Conservation (phyloP, 352 stramenopile genomes). For the Globisporangium polare region DNA sequence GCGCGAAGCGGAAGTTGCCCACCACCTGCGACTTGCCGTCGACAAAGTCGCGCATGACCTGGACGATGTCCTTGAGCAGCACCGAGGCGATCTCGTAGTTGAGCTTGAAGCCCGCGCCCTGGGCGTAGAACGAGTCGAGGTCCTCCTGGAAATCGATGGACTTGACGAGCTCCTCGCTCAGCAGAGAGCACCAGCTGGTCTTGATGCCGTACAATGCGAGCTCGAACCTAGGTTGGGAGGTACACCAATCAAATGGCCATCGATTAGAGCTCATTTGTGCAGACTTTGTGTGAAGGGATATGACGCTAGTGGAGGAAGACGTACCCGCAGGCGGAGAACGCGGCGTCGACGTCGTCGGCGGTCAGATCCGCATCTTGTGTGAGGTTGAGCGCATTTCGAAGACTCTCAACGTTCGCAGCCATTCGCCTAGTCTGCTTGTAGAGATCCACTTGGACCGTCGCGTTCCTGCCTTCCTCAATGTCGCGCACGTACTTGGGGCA, state of each 20-base stretch:
- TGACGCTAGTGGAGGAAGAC: not conserved
- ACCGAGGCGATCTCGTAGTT: slow-evolving; percentile 51
- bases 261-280: not conserved
- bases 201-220: slow-evolving; percentile 39
- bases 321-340: slow-evolving; percentile 46
- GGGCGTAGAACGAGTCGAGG: slow-evolving; percentile 46
- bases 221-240: slow-evolving; percentile 40
- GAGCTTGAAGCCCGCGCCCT: slow-evolving; percentile 37
- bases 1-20: slow-evolving; percentile 51
- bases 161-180: slow-evolving; percentile 24
- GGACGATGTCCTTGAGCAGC: slow-evolving; percentile 35
- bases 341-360: slow-evolving; percentile 27
- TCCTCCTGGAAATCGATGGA: slow-evolving; percentile 45
- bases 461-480: slow-evolving; percentile 37
- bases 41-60: slow-evolving; percentile 22
- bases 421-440: slow-evolving; percentile 31
- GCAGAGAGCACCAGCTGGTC: slow-evolving; percentile 46
- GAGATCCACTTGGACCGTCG: slow-evolving; percentile 21
- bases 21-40: slow-evolving; percentile 7
- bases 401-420: slow-evolving; percentile 14
- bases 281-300: not conserved
- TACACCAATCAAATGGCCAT: slow-evolving; percentile 2
- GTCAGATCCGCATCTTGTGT: slow-evolving; percentile 15
- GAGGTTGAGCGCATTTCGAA: slow-evolving; percentile 14
- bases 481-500: slow-evolving; percentile 50